Evolutionary conservation across 805 yeast genomes (phyloP).

Genomic region (Soucietia sequanensis): DNA sequence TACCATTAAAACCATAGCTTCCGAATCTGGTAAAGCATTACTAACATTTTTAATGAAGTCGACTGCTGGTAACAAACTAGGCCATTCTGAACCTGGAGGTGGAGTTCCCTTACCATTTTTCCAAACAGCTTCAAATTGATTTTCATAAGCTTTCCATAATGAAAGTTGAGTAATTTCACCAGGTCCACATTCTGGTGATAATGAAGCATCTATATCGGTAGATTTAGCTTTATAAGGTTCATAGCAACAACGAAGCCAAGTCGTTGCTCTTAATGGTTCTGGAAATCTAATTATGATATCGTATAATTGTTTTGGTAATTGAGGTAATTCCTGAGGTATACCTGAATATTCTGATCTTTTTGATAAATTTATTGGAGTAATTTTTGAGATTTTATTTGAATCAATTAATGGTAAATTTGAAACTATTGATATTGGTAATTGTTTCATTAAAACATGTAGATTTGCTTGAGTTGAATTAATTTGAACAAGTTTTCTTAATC

Average conservation of each 20-base stretch:
- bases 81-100: constrained; percentile 21
- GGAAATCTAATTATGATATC: constrained; percentile 60
- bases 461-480: constrained; percentile 49
- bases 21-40: constrained; percentile 80
- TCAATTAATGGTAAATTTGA: constrained; percentile 36
- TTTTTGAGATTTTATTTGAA: constrained; percentile 20
- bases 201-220: constrained; percentile 7
- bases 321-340: constrained; percentile 67
- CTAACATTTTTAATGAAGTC: constrained; percentile 95
- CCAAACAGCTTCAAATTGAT: constrained; percentile 70
- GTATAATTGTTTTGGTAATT: constrained; percentile 52
- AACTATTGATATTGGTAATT: constrained; percentile 57
- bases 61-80: constrained; percentile 78
- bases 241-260: constrained; percentile 92
- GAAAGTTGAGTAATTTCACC: constrained; percentile 95
- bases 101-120: constrained; percentile 39
- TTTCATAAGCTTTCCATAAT: constrained; percentile 92
- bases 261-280: constrained; percentile 89
- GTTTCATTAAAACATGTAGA: constrained; percentile 51
- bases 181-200: constrained; percentile 21
- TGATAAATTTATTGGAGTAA: constrained; percentile 36
- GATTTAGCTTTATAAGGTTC: constrained; percentile 49
- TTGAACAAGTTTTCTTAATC: constrained; percentile 51
- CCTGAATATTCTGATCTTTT: constrained; percentile 47
- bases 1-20: constrained; percentile 85